phyloP scores from a whole-genome alignment of 1,139 yeast genomes.

The Debaryomycetaceae sp. region DNA sequence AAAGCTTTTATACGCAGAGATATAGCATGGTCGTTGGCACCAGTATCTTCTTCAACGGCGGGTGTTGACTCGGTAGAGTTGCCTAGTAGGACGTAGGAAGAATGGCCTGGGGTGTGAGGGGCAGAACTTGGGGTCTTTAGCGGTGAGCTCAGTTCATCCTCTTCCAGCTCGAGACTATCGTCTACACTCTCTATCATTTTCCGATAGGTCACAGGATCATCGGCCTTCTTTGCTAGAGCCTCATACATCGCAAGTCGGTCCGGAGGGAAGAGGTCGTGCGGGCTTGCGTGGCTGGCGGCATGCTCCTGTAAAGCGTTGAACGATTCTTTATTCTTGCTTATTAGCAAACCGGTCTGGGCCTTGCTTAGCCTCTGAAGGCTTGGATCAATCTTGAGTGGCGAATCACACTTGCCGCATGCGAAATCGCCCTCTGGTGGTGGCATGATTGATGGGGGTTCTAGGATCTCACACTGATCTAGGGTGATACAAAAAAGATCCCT shows the following conservation, averaged over 20 bases:
- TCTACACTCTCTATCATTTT: constrained; percentile 9
- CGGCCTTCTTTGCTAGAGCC: constrained; percentile 5
- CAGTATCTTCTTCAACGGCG: too few species aligned
- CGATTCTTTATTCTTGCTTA: constrained; percentile 10
- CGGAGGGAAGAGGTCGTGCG: constrained; percentile 20
- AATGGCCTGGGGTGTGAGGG: too few species aligned
- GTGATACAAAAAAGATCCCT: too few species aligned
- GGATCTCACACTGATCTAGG: too few species aligned
- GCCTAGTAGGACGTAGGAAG: too few species aligned
- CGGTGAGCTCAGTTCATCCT: constrained; percentile 1
- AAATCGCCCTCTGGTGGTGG: constrained; percentile 7
- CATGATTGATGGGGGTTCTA: too few species aligned
- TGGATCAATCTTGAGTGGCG: constrained; percentile 19
- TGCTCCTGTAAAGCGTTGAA: constrained; percentile 3
- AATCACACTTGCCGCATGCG: constrained; percentile 26
- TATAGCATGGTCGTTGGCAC: constrained; percentile 4
- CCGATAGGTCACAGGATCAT: constrained; percentile 10
- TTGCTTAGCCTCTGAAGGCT: constrained; percentile 19
- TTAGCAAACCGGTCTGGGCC: constrained; percentile 23
- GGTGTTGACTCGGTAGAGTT: too few species aligned
- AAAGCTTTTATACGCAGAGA: constrained; percentile 8
- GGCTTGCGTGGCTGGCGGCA: constrained; percentile 11
- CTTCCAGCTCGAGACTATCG: constrained; percentile 5
- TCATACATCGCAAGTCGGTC: constrained; percentile 21
- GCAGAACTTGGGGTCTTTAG: not conserved